These are phyloP conservation scores for Leccinum sublutescens DNA, from an alignment of 768 basidiomycete genomes.

Conservation along the genomic window DNA sequence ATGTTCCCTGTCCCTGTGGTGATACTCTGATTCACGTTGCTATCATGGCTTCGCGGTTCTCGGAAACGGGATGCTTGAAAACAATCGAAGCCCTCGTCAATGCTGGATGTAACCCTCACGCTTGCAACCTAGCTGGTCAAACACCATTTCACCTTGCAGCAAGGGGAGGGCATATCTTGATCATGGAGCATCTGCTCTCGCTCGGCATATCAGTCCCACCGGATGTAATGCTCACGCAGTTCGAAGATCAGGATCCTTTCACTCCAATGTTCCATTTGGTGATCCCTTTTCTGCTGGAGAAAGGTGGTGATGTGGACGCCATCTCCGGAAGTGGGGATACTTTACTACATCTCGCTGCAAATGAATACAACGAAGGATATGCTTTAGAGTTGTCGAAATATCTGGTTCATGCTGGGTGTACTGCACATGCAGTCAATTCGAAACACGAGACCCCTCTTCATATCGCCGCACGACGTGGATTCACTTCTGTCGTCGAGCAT, in stretches of 20 bases:
- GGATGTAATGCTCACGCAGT: neutral
- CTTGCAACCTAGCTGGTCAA: neutral
- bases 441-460: neutral
- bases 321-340: neutral
- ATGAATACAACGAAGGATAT: no score
- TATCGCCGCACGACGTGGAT: neutral
- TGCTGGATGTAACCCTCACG: neutral
- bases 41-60: neutral
- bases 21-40: neutral
- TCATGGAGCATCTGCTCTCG: conserved; percentile 2
- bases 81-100: neutral
- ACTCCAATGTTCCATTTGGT: neutral
- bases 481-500: neutral
- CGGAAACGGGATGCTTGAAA: neutral
- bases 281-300: neutral
- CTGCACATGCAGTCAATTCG: neutral
- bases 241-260: neutral
- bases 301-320: neutral
- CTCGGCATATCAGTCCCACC: neutral
- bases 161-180: fast-evolving
- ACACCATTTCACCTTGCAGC: neutral
- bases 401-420: neutral
- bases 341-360: neutral
- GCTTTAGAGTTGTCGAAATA: no score
- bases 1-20: neutral